Conservation (phyloP, 352 stramenopile species). For the Phytopythium vexans region DNA sequence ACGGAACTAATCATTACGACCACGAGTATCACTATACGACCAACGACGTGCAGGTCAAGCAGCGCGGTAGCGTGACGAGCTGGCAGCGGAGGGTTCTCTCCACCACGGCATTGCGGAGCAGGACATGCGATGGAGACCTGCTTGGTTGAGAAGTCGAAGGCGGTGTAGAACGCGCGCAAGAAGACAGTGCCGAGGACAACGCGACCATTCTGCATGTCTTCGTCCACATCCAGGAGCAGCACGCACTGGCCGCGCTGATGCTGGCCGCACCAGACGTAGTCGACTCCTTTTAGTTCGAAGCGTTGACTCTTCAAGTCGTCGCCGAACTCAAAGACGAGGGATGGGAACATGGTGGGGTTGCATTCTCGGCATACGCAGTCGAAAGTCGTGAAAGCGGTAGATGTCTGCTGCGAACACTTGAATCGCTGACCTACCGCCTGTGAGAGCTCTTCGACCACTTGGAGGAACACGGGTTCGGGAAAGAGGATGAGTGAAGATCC, state of each 20-base stretch:
- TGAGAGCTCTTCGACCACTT: conserved; percentile 7
- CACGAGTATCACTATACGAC: no score
- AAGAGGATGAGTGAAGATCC: conserved; percentile 17
- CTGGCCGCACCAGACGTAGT: conserved; percentile 22
- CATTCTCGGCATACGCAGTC: no score
- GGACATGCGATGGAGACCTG: conserved; percentile 12
- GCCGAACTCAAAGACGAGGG: conserved; percentile 11
- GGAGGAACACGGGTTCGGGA: conserved; percentile 8
- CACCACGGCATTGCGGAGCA: no score
- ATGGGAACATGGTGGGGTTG: conserved; percentile 7
- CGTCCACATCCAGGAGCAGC: conserved; percentile 14
- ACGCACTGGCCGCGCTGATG: conserved; percentile 10
- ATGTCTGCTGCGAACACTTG: no score
- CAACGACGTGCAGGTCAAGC: no score
- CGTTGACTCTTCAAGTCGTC: conserved; percentile 3
- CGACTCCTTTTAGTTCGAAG: conserved; percentile 13
- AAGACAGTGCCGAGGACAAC: conserved; percentile 20
- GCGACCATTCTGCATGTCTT: conserved; percentile 12
- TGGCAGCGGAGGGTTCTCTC: no score
- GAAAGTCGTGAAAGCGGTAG: neutral
- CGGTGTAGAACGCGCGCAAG: conserved; percentile 16
- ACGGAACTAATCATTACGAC: no score
- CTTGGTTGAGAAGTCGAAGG: conserved; percentile 19
- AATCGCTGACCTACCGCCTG: conserved; percentile 1
- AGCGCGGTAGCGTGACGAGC: no score